Base-by-base conservation (phyloP, 2,329 filamentous ascomycete species). In the Bretziella fagacearum region DNA sequence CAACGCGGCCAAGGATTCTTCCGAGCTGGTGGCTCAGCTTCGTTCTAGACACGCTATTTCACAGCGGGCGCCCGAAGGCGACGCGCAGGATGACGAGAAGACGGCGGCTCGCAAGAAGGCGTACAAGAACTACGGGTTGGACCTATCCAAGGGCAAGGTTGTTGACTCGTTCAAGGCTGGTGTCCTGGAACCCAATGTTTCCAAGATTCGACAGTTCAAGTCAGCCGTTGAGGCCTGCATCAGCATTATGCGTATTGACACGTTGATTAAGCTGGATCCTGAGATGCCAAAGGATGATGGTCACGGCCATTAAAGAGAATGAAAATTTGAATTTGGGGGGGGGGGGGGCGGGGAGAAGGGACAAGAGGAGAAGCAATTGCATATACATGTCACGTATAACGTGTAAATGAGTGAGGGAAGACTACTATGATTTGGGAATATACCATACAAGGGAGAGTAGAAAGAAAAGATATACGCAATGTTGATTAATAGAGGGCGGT, bases 161-260 rank as follows among this genome's bases (percentile, higher is more conserved):
- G 80, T 87, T 47, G 91, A 98, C 63, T 79, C 85, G 67, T 70
- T 98, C 58, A 96, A 96, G 74, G 79, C 84, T 10, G 91, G 91
- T 59, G 87, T 98, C 52, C 65, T 98, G 59, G 91, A 98, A 70
- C 91, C 91, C 26, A 93, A 83, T 65, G 86, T 98, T 70, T 95
- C 89, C 74, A 98, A 98, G 73, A 76, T 98, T 55, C 82, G 89
- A 65, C 91, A 96, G 71, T 71, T 98, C 60, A 98, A 98, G 80
- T 93, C 83, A 65, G 91, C 91, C 23, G 91, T 98, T 43, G 91
- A 98, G 68, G 91, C 91, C 47, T 96, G 91, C 65, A 93, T 98
- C 64, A 84, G 86, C 60, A 96, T 98, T 62, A 96, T 98, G 91
- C 77, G 91, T 59, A 98, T 98, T 61, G 91, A 98, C 69, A 96